These are phyloP conservation scores for Penicillium salamii DNA, from an alignment of 495 filamentous ascomycete genomes.

Conservation along the genomic window DNA sequence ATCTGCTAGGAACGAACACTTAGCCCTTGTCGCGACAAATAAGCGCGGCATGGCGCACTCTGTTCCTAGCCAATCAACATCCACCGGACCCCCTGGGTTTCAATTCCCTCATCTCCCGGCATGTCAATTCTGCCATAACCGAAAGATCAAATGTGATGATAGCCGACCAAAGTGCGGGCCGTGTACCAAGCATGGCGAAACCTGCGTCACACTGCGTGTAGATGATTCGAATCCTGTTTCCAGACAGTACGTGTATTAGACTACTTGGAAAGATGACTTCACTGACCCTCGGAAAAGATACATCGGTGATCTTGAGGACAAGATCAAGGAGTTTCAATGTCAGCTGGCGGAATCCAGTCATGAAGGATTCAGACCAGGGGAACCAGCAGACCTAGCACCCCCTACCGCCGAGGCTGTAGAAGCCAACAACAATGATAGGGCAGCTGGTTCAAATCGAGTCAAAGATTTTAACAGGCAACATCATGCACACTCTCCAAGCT, in stretches of 20 bases:
- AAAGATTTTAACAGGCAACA: background rate
- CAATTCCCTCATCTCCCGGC: slow-evolving; percentile 21
- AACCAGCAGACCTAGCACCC: too few species aligned
- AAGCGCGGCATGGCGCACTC: background rate
- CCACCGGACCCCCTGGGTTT: background rate
- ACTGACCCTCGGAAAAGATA: background rate
- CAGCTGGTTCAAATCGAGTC: too few species aligned
- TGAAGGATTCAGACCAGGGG: too few species aligned
- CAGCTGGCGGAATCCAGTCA: background rate
- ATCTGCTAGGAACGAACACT: too few species aligned
- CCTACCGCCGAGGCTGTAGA: too few species aligned
- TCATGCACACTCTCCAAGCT: slow-evolving; percentile 13
- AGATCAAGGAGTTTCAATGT: slow-evolving; percentile 10
- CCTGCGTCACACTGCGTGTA: slow-evolving; percentile 19
- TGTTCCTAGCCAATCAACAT: background rate
- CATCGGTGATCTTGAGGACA: slow-evolving; percentile 23
- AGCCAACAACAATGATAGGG: too few species aligned
- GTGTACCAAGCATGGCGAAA: slow-evolving; percentile 18
- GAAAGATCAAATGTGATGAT: slow-evolving; percentile 31
- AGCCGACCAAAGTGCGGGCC: slow-evolving; percentile 20
- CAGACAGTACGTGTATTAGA: slow-evolving; percentile 14
- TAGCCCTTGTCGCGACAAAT: too few species aligned
- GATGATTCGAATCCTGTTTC: slow-evolving; percentile 17
- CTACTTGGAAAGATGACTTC: slow-evolving; percentile 1
- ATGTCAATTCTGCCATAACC: slow-evolving; percentile 26